A percentile compares a stretch with the other conserved stretches of the same genome.
phyloP scores from a whole-genome alignment of 345 rosid species.

The Mallotus nudiflorus region DNA sequence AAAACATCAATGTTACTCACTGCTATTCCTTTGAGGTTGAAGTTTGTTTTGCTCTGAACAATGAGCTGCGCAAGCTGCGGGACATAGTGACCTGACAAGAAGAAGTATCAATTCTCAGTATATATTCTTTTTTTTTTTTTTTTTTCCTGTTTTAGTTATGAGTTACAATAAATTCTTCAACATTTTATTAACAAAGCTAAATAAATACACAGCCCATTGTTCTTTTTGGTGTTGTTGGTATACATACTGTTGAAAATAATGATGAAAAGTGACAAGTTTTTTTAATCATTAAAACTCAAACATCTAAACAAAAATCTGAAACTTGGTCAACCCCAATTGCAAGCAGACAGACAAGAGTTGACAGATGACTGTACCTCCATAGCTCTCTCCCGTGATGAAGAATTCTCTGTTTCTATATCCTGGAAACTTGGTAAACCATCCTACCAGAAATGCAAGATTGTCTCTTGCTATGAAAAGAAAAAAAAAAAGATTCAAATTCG shows the following conservation, averaged over 20 bases:
- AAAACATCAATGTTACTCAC: too few species aligned
- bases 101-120: neutral
- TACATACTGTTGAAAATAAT: too few species aligned
- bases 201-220: neutral
- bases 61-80: conserved; percentile 29
- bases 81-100: conserved; percentile 26
- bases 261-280: too few species aligned
- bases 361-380: conserved; percentile 15
- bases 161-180: too few species aligned
- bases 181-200: too few species aligned
- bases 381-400: conserved; percentile 31
- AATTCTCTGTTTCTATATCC: conserved; percentile 22
- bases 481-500: too few species aligned
- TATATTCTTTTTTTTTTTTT: neutral
- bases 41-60: conserved; percentile 7
- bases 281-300: too few species aligned
- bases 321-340: too few species aligned
- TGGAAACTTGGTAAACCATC: conserved; percentile 25
- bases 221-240: too few species aligned
- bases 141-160: too few species aligned
- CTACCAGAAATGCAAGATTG: conserved; percentile 27
- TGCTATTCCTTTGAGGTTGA: conserved; percentile 30
- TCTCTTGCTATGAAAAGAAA: conserved; percentile 18
- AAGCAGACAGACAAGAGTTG: neutral
- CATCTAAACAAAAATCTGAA: too few species aligned